Evolutionary conservation across 179 eudicot genomes (phyloP), one percentile per base, ranked within the genome.

Genomic region (Silene noctiflora): DNA sequence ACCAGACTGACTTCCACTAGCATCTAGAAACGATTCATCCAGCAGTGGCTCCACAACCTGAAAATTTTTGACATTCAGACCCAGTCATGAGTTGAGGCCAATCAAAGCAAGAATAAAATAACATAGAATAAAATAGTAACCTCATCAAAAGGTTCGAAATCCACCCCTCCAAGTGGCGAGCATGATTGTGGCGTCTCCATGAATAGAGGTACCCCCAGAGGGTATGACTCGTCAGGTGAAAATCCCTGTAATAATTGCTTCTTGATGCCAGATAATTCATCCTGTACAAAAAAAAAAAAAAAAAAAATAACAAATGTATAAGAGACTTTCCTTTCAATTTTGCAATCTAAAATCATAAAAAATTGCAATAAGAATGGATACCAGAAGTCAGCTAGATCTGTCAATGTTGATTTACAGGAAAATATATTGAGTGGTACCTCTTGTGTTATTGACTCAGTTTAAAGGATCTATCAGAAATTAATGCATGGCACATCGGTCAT

Each of bases 181-280:
- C 84, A 82, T 31, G 87, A 88, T 67, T 79, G 84, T 67, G 98
- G 92, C 39, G 98, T 91, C 85, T 91, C 98, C 98, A 93, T 85
- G 80, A 87, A 91, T 51, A 89, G 77, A 71, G 90, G 84, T 76
- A 82, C 83, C 17, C 93, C 93, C 76, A 82, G 22, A 22, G 90
- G 89, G 81, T 82, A 93, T 65, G 89, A 86, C 81, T 93, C 96
- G 80, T 91, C 98, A 46, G 94, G 90, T 70, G 89, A 88, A 85
- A 93, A 93, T 73, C 86, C 90, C 74, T 87, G 82, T 70, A 81
- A 73, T 56, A 93, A 86, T 80, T 93, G 92, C 69, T 75, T 79
- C 84, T 81, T 85, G 81, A 89, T 82, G 77, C 83, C 79, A 66
- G 77, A 83, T 64, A 88, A 79, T 71, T 91, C 96, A 39, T 88